A percentile compares a stretch with the other conserved stretches of the same genome.
These are phyloP conservation scores for Septoria linicola DNA, from an alignment of 2,329 filamentous ascomycete genomes.

Conservation along the genomic window DNA sequence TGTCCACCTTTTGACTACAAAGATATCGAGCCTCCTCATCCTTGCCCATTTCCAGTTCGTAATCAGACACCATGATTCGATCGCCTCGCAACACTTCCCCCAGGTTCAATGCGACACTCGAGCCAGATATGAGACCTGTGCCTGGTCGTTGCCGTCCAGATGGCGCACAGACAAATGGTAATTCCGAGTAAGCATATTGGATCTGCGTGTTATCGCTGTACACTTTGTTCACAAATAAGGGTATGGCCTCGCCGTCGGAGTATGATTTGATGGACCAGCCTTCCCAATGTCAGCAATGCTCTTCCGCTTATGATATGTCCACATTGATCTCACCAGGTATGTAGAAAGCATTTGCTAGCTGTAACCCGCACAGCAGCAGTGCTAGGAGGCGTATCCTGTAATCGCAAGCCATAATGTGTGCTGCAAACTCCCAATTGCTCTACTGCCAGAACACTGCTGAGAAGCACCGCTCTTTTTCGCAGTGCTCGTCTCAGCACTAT, in stretches of 20 bases:
- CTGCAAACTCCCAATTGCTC: conserved; percentile 4
- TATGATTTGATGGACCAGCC: conserved; percentile 85
- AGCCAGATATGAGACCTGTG: conserved; percentile 68
- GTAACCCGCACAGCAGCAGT: conserved; percentile 50
- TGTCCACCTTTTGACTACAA: conserved; percentile 66
- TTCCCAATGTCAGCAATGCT: conserved; percentile 37
- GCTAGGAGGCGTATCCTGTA: conserved; percentile 39
- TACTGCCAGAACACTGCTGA: background rate
- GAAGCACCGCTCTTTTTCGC: background rate
- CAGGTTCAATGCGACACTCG: conserved; percentile 77
- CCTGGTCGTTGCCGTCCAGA: conserved; percentile 66
- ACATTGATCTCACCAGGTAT: conserved; percentile 66
- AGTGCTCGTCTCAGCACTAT: background rate
- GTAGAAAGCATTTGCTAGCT: conserved; percentile 69
- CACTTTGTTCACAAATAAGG: conserved; percentile 87
- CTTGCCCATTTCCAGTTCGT: conserved; percentile 73
- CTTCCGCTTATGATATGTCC: background rate
- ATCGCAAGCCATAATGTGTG: conserved; percentile 39
- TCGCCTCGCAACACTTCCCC: conserved; percentile 86
- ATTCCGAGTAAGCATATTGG: conserved; percentile 87
- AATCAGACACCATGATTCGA: conserved; percentile 79
- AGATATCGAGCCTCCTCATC: conserved; percentile 72
- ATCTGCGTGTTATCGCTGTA: conserved; percentile 86
- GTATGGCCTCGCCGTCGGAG: conserved; percentile 70
- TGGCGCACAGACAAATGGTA: conserved; percentile 82